Base-by-base conservation (phyloP, 805 yeast species). In the Saccharomyces jurei region DNA sequence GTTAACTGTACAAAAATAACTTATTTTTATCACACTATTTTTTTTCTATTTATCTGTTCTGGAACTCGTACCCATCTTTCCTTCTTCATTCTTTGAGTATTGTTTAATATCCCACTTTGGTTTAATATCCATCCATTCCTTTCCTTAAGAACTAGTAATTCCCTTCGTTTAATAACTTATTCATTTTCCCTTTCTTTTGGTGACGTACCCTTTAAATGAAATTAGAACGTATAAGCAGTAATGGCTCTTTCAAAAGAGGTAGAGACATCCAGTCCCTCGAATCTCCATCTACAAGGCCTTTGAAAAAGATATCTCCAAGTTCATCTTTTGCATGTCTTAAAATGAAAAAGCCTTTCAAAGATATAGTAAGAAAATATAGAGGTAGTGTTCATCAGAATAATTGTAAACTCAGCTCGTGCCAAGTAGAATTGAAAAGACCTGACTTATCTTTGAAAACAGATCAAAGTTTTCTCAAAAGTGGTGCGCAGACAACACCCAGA, bases 231-330 rank as follows among this genome's bases (percentile, higher is more conserved):
- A 28, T 49, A 49, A 6, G 41, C 30, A 50, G 48, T 11, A 31
- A 54, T 48, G 58, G 58, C 44, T 56, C 62, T 17, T 53, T 52
- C 49, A 62, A 62, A 52, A 56, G 65, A 52, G 46, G 51, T 46
- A 56, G 62, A 53, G 63, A 62, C 25, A 30, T 56, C 13, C 57
- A 50, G 21, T 31, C 31, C 14, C 50, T 54, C 13, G 65, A 62
- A 21, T 41, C 46, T 5, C 17, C 47, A 21, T 41, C 36, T n/a
- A 3, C 25, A 6, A 56, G 60, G 36, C 57, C 60, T 10, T 46
- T 41, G 11, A 60, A 60, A 46, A 58, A 55, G 48, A 48, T 49
- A 4, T 51, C 55, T 13, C 57, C 56, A 8, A 48, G 31, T 47
- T 25, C 29, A 48, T 30, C 30, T 27, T 46, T 41, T 26, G 25